A percentile compares a stretch with the other conserved stretches of the same genome.
Evolutionary conservation across 2,329 filamentous ascomycete genomes (phyloP).

Genomic region (Scedosporium apiospermum): DNA sequence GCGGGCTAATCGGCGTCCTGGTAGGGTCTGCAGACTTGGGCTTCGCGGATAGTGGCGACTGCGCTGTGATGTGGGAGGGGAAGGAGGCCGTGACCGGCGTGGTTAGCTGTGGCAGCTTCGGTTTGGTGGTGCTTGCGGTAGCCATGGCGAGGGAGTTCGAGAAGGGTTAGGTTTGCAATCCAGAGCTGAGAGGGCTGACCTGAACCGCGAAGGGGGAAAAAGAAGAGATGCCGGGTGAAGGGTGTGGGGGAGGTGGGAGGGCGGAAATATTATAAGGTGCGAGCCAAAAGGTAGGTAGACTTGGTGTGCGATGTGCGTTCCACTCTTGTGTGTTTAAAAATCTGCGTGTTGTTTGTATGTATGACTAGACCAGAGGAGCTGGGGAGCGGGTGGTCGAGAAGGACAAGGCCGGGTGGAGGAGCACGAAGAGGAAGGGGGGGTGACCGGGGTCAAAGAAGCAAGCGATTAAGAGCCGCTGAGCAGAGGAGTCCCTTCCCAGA

Average conservation of each 20-base stretch:
- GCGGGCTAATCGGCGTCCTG: slow-evolving; percentile 89
- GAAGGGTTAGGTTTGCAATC: neutral
- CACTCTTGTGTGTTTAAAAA: neutral
- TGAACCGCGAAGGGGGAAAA: neutral
- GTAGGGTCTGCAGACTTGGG: slow-evolving; percentile 43
- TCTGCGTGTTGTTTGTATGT: neutral
- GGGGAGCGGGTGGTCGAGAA: slow-evolving; percentile 4
- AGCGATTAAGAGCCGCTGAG: neutral
- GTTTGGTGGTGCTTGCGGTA: slow-evolving; percentile 29
- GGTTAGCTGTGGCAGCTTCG: slow-evolving; percentile 52
- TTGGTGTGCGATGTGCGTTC: neutral
- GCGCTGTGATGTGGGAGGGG: slow-evolving; percentile 51
- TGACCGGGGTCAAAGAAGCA: neutral
- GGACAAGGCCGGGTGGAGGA: slow-evolving; percentile 2
- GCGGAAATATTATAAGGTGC: slow-evolving; percentile 2
- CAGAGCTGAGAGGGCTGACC: neutral
- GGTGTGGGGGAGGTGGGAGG: neutral
- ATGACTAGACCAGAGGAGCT: neutral
- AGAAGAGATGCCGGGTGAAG: neutral
- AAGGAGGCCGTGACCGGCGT: slow-evolving; percentile 56
- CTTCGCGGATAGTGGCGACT: slow-evolving; percentile 53
- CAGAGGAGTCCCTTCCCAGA: neutral
- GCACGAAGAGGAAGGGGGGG: neutral
- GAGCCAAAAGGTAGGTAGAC: neutral
- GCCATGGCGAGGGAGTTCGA: slow-evolving; percentile 8